These are phyloP conservation scores for Berkeleyomyces rouxiae DNA, from an alignment of 2,329 filamentous ascomycete genomes.

Conservation along the genomic window DNA sequence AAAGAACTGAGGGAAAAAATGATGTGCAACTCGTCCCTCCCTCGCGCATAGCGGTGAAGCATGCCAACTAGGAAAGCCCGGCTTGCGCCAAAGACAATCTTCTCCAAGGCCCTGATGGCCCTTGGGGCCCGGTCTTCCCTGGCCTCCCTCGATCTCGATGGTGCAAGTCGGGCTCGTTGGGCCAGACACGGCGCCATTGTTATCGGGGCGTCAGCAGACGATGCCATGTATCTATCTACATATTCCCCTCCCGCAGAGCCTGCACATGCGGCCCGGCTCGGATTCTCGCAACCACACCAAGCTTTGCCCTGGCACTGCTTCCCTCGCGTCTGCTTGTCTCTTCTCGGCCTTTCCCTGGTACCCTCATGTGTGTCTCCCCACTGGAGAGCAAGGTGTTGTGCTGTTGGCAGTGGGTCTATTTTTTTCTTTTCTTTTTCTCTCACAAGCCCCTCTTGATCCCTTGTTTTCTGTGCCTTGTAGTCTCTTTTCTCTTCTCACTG, in stretches of 20 bases:
- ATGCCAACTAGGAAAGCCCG: constrained; percentile 2
- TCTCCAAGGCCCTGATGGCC: background rate
- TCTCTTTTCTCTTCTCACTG: background rate
- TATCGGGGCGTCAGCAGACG: background rate
- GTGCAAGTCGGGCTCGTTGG: too few relatives aligned
- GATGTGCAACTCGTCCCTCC: background rate
- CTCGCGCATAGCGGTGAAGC: background rate
- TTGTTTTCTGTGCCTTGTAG: background rate
- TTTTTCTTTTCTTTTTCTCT: background rate
- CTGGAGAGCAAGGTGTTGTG: background rate
- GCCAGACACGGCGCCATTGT: too few relatives aligned
- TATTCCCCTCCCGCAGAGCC: background rate
- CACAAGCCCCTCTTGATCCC: background rate
- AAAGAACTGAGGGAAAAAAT: background rate
- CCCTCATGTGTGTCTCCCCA: background rate
- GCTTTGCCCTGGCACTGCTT: background rate
- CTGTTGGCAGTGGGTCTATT: background rate
- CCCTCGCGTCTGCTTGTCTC: background rate
- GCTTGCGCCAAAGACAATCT: background rate
- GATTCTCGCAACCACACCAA: background rate
- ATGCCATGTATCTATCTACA: background rate
- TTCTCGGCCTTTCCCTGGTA: background rate
- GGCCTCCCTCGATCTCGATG: too few relatives aligned
- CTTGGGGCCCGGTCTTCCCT: background rate
- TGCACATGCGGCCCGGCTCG: background rate